Percentiles rank a stretch among this genome's conserved stretches.
Conservation (phyloP, 2,329 filamentous ascomycete genomes). For the Fusarium acutatum region DNA sequence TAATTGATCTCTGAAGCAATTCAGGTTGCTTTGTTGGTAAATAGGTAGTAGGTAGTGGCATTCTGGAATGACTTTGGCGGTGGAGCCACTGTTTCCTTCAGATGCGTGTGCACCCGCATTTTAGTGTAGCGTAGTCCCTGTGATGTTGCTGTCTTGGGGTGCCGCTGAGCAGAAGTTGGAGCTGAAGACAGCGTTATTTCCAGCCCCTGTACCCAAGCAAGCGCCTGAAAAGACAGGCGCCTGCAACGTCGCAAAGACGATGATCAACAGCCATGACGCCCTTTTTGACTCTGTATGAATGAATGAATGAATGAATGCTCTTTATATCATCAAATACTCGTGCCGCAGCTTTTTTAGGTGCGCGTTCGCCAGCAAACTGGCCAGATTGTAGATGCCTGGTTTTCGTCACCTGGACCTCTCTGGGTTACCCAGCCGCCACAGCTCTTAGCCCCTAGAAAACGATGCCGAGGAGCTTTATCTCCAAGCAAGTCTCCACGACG, state of each 20-base stretch:
- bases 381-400: slow-evolving; percentile 36
- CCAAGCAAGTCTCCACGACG: slow-evolving; percentile 38
- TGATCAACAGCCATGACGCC: slow-evolving; percentile 32
- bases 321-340: slow-evolving; percentile 39
- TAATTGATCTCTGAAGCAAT: slow-evolving; percentile 15
- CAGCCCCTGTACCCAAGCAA: slow-evolving; percentile 33
- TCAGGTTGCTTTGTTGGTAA: slow-evolving; percentile 26
- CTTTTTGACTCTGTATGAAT: slow-evolving; percentile 13
- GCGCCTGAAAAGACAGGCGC: slow-evolving; percentile 20
- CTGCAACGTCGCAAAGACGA: slow-evolving; percentile 27
- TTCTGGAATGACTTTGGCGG: slow-evolving; percentile 31
- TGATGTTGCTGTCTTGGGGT: slow-evolving; percentile 30
- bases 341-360: slow-evolving; percentile 35
- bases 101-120: slow-evolving; percentile 36
- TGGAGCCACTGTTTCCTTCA: slow-evolving; percentile 34
- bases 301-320: slow-evolving; percentile 26
- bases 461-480: slow-evolving; percentile 31
- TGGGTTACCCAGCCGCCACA: slow-evolving; percentile 31
- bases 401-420: slow-evolving; percentile 29
- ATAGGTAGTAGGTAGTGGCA: slow-evolving; percentile 17
- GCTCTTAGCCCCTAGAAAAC: slow-evolving; percentile 35
- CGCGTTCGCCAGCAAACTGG: slow-evolving; percentile 33
- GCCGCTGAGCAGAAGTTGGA: slow-evolving; percentile 8
- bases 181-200: slow-evolving; percentile 29
- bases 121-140: slow-evolving; percentile 37